Evolutionary conservation across 2,329 filamentous ascomycete genomes (phyloP), one percentile per base, ranked within the genome.

Genomic region (Teratosphaeria gauchensis): DNA sequence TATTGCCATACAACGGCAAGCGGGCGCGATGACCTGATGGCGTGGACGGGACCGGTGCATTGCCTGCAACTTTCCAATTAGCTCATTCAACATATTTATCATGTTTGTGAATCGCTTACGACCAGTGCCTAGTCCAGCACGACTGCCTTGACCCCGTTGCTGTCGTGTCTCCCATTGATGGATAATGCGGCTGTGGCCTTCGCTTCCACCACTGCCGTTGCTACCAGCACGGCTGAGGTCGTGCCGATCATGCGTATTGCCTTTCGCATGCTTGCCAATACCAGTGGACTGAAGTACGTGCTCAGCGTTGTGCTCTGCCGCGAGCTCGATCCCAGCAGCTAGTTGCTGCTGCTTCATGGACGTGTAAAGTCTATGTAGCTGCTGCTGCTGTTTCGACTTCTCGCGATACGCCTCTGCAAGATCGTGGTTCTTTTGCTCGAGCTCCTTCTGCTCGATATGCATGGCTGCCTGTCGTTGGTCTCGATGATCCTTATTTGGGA

Each of bases 391-490:
- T 53, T 82, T 84, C 64, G 77, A 84, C 70, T 92, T 94, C 24
- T 91, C 86, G 58, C 82, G 82, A 65, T 84, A 86, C 3, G 84
- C 79, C 24, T 84, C 79, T 4, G 79, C 76, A 1, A 95, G 75
- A 38, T 92, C 87, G 19, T 89, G 81, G 62, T 91, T 89, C 72
- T 89, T 91, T 54, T 82, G 80, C 56, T 84, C 78, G 11, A 92
- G 75, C 8, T 77, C 76, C 24, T 86, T 82, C 57, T 88, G 83
- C 33, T 89, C 84, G 8, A 77, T 66, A 58, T 83, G 79, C 74
- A 64, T 78, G 38, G 75, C 80, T 84, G 57, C 8, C 12, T 54
- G 2, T 11, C 2, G 46, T 66, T 55, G 63, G 59, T 54, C 16
- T 52, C 12, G 32, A 48, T 48, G n/a, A 21, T 48, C 52, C n/a